Conservation (phyloP, 2,329 filamentous ascomycete species). For the Colletotrichum sojae region DNA sequence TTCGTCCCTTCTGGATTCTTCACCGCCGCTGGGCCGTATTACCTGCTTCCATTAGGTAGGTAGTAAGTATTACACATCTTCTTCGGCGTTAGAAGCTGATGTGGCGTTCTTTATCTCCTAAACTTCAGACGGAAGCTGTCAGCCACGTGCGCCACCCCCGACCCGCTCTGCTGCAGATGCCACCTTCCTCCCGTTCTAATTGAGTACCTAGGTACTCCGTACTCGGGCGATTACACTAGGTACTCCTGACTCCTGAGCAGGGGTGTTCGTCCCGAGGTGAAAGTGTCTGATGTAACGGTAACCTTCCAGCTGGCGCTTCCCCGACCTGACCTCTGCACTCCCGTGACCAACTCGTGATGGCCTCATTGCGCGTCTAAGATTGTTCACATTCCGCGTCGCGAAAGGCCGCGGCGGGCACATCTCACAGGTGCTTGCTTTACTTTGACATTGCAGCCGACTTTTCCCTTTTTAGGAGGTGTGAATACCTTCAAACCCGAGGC, state of each 20-base stretch:
- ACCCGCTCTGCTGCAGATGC: neutral
- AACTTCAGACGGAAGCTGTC: neutral
- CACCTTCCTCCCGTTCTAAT: no score
- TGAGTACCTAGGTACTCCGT: no score
- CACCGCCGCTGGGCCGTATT: neutral
- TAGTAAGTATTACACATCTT: neutral
- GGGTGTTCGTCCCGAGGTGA: neutral
- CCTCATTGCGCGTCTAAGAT: neutral
- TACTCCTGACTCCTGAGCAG: conserved; percentile 5
- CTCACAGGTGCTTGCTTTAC: no score
- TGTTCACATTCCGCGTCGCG: no score
- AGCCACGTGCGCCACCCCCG: conserved; percentile 21
- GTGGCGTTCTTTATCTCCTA: conserved; percentile 31
- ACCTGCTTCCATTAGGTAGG: no score
- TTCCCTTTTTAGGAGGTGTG: no score
- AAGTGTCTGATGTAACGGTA: neutral
- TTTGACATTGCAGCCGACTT: no score
- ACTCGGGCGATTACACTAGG: neutral
- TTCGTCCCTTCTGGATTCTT: conserved; percentile 2
- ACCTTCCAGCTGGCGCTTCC: neutral
- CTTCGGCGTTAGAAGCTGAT: conserved; percentile 21
- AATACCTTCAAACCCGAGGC: no score
- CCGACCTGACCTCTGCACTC: neutral
- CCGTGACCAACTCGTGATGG: neutral
- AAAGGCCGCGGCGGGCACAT: no score